Conservation (phyloP, 345 rosid genomes). For the Sisymbrium altissimum region DNA sequence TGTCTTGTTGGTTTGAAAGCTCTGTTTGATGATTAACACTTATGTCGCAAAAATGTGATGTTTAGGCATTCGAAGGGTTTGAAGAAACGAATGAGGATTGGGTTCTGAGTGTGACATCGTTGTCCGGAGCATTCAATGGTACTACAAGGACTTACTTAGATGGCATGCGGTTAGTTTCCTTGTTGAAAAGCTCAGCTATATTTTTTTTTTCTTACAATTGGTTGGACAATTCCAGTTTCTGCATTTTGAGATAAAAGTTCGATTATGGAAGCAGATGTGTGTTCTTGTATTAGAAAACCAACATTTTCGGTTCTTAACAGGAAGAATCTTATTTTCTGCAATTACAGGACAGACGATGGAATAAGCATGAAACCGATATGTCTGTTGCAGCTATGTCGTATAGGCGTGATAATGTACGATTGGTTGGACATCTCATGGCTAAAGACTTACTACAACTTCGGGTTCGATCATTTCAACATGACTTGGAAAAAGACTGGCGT, state of each 20-base stretch:
- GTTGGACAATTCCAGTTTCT: neutral
- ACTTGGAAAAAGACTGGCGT: slow-evolving; percentile 75
- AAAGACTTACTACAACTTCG: slow-evolving; percentile 83
- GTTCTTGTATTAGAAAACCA: neutral
- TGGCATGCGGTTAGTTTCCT: slow-evolving; percentile 82
- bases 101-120: slow-evolving; percentile 87
- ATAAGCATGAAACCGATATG: slow-evolving; percentile 66
- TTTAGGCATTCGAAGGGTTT: slow-evolving; percentile 76
- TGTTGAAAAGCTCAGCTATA: neutral
- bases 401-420: slow-evolving; percentile 83
- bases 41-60: neutral
- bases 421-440: slow-evolving; percentile 91
- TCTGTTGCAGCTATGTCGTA: slow-evolving; percentile 83
- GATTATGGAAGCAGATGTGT: neutral
- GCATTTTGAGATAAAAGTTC: neutral
- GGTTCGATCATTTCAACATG: slow-evolving; percentile 88
- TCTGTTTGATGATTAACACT: slow-evolving; percentile 8
- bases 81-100: slow-evolving; percentile 83
- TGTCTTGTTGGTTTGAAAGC: neutral
- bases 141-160: slow-evolving; percentile 90
- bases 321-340: neutral
- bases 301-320: neutral
- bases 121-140: slow-evolving; percentile 97
- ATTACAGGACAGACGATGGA: slow-evolving; percentile 78
- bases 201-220: neutral